Evolutionary conservation across 129 eudicot genomes (phyloP), one percentile per base, ranked within the genome.

Genomic region (Tagetes erecta): DNA sequence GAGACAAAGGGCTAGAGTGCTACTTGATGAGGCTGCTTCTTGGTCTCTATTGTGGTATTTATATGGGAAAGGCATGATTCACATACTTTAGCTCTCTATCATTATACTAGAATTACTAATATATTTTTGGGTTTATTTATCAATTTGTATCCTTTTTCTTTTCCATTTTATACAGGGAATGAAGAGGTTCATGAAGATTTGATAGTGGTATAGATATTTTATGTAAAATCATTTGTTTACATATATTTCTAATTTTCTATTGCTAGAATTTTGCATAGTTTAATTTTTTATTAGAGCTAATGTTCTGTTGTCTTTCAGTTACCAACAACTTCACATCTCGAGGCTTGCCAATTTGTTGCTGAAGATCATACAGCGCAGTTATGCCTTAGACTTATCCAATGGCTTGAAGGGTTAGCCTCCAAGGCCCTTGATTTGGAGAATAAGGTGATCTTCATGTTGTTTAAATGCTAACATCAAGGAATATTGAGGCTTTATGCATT

Each of bases 11-110:
- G 91, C 97, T 83, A 79, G 73, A 72, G 52, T 90, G 74, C 87
- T 94, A 79, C 97, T 91, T 76, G 97, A 94, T 65, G 99, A 94
- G 79, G 99, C 99, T 83, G 99, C 99, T 47, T 90, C 99, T 52
- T 94, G 99, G 99, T 94, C 99, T 67, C 97, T 94, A 74, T 80
- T 94, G 84, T 94, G 99, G 99, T 85, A 88, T 70, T 77, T 94
- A 13, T 94, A 90, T 67, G 99, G 99, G 67, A 94, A 94, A 83
- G 99, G 99, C 53, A 86, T 49, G 69, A 49, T 80, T 73, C 35
- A 68, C 65, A 50, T 57, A 49, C 62, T 64, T 66, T 33, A 74
- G 33, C 60, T 59, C 11, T 49, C 3, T 3, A 70, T 12, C 63
- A 5, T 20, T 58, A 39, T 38, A 4, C 56, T 70, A 14, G 67